Evolutionary conservation across 2,329 filamentous ascomycete genomes (phyloP), one percentile per base, ranked within the genome.

Genomic region (Dactylellina sp.): DNA sequence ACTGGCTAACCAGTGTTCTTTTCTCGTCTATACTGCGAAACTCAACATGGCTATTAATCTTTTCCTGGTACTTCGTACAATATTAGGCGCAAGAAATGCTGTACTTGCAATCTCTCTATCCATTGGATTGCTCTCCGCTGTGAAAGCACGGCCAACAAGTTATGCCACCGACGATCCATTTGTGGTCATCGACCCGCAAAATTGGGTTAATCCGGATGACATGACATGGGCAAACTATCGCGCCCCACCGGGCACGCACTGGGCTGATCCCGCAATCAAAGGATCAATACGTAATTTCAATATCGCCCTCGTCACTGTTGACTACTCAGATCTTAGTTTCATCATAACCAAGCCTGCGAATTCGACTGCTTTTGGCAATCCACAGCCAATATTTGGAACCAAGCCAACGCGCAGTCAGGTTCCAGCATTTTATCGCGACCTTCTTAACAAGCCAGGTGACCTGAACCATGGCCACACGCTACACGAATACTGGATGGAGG

Each of bases 401-500:
- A 81, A 81, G 2, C 70, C 85, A 11, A 78, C 79, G 11, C 81
- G 84, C 32, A 81, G 83, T 9, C 81, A 84, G 39, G 84, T 86
- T 0, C 84, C 84, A 0, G 79, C 80, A 1, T 86, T 84, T 76
- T 86, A 86, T 76, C 81, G 81, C 28, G 83, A 86, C 70, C 79
- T 86, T 2, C 80, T 86, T 53, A 86, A 86, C 74, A 83, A 79
- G 55, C 84, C 84, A 0, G 81, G 80, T 40, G 83, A 84, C 2
- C 77, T 86, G 28, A 86, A 86, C 65, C 80, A 80, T n/a, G 82
- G 82, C 2, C 85, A 85, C 71, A 86, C 85, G 1, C 79, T 86
- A 1, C 85, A 86, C 70, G 84, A 86, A 78, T 86, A 86, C 76
- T 86, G 85, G 85, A 86, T 86, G 84, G 84, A 84, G 59, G 85